Evolutionary conservation across 805 yeast species (phyloP).

Genomic region (Wickerhamiella hasegawae): DNA sequence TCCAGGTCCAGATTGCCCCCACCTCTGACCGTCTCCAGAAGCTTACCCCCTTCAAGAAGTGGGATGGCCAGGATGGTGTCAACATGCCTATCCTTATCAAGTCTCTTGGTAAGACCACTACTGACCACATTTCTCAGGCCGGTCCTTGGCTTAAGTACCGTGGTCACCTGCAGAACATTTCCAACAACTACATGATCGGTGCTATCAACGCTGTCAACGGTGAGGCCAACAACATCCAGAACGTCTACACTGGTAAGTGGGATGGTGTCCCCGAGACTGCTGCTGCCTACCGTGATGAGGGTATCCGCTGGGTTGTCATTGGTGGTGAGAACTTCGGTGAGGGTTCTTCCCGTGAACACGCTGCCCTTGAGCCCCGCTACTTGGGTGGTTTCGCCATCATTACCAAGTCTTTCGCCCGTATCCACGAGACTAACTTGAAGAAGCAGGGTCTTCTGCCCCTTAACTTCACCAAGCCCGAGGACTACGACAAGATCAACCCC

Average conservation of each 20-base stretch:
- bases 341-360: constrained; percentile 99
- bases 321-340: constrained; percentile 99
- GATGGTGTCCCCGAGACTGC: constrained; percentile 96
- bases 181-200: constrained; percentile 99
- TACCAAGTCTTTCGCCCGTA: constrained; percentile 96
- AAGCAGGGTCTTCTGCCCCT: constrained; percentile 98
- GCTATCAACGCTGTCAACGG: constrained; percentile 94
- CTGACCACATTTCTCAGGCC: constrained; percentile 99
- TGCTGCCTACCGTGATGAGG: constrained; percentile 83
- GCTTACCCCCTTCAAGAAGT: constrained; percentile 83
- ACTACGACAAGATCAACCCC: constrained; percentile 85
- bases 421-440: constrained; percentile 98
- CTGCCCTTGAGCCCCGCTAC: constrained; percentile 98
- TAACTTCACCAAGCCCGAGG: constrained; percentile 78
- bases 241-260: constrained; percentile 82
- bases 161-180: constrained; percentile 97
- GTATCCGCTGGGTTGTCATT: constrained; percentile 89
- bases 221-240: constrained; percentile 81
- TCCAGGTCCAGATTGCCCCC: constrained; percentile 68
- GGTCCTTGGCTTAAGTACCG: constrained; percentile 99
- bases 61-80: constrained; percentile 91
- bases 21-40: constrained; percentile 90
- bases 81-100: constrained; percentile 88
- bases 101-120: constrained; percentile 94
- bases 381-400: constrained; percentile 96